Conservation (phyloP, 2,329 filamentous ascomycete genomes). For the Pseudocercospora vitis region DNA sequence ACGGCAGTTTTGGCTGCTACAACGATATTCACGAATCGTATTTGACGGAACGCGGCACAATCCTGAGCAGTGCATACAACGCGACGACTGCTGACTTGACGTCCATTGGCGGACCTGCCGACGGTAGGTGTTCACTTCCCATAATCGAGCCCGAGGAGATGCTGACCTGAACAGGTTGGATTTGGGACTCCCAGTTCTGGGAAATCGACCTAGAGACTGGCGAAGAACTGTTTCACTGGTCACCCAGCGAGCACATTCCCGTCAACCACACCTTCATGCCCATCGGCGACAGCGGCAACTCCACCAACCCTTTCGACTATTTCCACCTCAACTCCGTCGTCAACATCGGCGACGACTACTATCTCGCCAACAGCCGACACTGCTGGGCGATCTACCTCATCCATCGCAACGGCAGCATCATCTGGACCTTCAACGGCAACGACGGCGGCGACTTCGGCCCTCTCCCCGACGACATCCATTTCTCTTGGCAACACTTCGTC, state of each 20-base stretch:
- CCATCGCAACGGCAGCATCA: slow-evolving; percentile 23
- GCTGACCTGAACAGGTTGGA: slow-evolving; percentile 26
- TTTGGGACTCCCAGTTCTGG: slow-evolving; percentile 42
- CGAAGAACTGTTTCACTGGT: slow-evolving; percentile 46
- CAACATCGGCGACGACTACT: slow-evolving; percentile 24
- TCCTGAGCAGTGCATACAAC: slow-evolving; percentile 38
- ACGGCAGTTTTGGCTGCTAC: slow-evolving; percentile 17
- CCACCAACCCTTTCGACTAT: slow-evolving; percentile 27
- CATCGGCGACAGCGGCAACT: slow-evolving; percentile 2
- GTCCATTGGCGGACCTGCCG: slow-evolving; percentile 35
- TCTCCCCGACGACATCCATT: slow-evolving; percentile 23
- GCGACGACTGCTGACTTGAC: slow-evolving; percentile 37
- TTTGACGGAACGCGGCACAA: slow-evolving; percentile 35
- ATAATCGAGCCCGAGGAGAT: not conserved
- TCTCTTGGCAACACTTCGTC: slow-evolving; percentile 31
- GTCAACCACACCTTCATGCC: slow-evolving; percentile 21
- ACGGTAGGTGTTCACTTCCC: slow-evolving; percentile 23
- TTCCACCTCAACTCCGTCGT: slow-evolving; percentile 35
- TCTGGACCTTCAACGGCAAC: slow-evolving; percentile 29
- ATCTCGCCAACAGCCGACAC: slow-evolving; percentile 30
- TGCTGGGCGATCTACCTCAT: slow-evolving; percentile 30
- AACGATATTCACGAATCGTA: slow-evolving; percentile 40
- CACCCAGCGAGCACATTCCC: slow-evolving; percentile 39
- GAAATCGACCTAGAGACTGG: slow-evolving; percentile 47
- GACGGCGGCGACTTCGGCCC: slow-evolving; percentile 28